A percentile compares a stretch with the other conserved stretches of the same genome.
Conservation (phyloP, 345 rosid species). For the Camelina laxa region DNA sequence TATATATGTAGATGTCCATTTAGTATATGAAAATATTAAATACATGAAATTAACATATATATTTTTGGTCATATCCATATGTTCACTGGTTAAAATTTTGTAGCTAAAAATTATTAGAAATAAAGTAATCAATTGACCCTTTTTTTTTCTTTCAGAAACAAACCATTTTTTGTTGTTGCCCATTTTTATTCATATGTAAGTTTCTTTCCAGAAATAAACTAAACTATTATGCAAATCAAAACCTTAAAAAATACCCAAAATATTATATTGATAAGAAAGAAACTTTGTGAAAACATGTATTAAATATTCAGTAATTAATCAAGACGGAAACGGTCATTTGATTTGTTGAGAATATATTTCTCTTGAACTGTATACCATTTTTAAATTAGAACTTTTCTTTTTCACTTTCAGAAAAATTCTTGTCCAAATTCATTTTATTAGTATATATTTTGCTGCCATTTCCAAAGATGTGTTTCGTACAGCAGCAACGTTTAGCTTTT, state of each 20-base stretch:
- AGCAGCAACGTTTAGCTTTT: conserved; percentile 26
- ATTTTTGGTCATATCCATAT: not conserved
- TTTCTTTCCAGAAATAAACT: no score
- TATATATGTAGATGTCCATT: not conserved
- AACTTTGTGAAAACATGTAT: conserved; percentile 10
- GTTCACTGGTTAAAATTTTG: not conserved
- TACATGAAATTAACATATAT: not conserved
- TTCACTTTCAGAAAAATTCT: conserved; percentile 26
- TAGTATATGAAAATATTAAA: not conserved
- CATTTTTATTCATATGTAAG: not conserved
- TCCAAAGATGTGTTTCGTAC: conserved; percentile 23
- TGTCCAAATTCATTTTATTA: conserved; percentile 28
- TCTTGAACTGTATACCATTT: conserved; percentile 13
- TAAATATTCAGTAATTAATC: conserved; percentile 36
- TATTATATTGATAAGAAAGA: not conserved
- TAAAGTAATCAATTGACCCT: not conserved
- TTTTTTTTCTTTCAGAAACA: not conserved
- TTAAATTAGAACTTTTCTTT: conserved; percentile 5
- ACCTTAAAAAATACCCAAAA: not conserved
- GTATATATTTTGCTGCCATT: not conserved
- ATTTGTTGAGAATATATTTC: conserved; percentile 33
- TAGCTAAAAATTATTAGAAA: not conserved
- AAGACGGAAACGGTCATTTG: conserved; percentile 35
- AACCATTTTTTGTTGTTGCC: not conserved
- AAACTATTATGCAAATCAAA: not conserved